phyloP scores from a whole-genome alignment of 164 flowering plant genomes.

The Macadamia tetraphylla region DNA sequence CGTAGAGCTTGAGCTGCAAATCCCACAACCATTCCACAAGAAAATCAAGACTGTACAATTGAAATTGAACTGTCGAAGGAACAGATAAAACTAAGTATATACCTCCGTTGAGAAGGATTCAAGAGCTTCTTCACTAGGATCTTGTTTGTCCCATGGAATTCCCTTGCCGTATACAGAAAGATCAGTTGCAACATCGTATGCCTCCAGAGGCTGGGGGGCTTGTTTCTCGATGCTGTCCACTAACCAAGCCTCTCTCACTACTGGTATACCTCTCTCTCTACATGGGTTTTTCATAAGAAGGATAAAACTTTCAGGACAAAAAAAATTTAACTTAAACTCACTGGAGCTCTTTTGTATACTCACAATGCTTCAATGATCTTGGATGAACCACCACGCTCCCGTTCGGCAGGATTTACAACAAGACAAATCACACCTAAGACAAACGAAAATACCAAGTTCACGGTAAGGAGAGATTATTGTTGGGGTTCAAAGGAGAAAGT shows the following conservation, averaged over 20 bases:
- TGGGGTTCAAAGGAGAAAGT: no score
- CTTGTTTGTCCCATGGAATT: constrained; percentile 67
- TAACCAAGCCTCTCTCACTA: constrained; percentile 76
- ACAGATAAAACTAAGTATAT: no score
- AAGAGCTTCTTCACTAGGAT: constrained; percentile 54
- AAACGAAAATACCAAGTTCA: no score
- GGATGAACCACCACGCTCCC: constrained; percentile 70
- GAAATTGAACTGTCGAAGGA: no score
- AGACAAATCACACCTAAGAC: constrained; percentile 60
- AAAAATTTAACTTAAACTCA: no score
- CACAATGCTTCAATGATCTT: constrained; percentile 73
- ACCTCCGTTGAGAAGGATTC: constrained; percentile 62
- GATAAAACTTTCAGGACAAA: no score
- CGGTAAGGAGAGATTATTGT: no score
- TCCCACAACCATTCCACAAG: background rate
- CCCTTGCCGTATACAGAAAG: constrained; percentile 52
- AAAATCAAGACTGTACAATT: background rate
- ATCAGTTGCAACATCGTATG: constrained; percentile 59
- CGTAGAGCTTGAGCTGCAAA: constrained; percentile 67
- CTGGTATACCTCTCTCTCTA: constrained; percentile 59
- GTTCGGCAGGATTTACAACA: constrained; percentile 58
- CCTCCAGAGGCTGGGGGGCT: constrained; percentile 50
- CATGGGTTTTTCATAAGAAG: background rate
- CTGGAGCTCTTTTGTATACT: no score
- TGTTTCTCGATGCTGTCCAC: constrained; percentile 61